These are phyloP conservation scores for Suillus cothurnatus DNA, from an alignment of 768 basidiomycete genomes.

Conservation along the genomic window DNA sequence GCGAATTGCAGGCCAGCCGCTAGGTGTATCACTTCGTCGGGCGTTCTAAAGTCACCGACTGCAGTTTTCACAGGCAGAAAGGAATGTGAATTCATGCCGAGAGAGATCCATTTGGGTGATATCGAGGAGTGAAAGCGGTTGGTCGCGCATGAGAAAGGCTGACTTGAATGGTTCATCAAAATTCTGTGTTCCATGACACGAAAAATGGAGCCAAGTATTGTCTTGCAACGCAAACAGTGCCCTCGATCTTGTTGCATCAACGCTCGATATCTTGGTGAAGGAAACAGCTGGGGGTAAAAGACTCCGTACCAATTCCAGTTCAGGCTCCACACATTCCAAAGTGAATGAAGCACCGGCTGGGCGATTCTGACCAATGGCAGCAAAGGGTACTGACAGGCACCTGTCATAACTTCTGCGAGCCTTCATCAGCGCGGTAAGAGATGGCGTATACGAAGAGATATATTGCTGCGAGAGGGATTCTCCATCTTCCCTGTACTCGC, in stretches of 20 bases:
- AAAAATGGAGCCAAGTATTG: constrained; percentile 20
- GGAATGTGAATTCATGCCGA: no score
- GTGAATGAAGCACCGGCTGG: background rate
- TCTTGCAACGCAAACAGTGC: background rate
- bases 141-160: no score
- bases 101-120: no score
- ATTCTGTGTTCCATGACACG: constrained; percentile 19
- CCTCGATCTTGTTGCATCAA: background rate
- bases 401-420: constrained; percentile 9
- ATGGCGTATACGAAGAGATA: constrained; percentile 7
- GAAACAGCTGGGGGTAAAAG: background rate
- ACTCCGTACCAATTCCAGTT: background rate
- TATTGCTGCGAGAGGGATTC: background rate
- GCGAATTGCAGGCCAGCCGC: no score
- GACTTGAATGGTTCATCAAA: constrained; percentile 14
- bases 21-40: no score
- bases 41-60: fast-evolving
- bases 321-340: background rate
- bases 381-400: background rate
- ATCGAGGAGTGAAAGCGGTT: no score
- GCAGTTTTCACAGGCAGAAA: background rate
- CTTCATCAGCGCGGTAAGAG: background rate
- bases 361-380: constrained; percentile 11
- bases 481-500: background rate
- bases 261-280: no score